phyloP scores from a whole-genome alignment of 495 filamentous ascomycete genomes.

The Apodospora peruviana region DNA sequence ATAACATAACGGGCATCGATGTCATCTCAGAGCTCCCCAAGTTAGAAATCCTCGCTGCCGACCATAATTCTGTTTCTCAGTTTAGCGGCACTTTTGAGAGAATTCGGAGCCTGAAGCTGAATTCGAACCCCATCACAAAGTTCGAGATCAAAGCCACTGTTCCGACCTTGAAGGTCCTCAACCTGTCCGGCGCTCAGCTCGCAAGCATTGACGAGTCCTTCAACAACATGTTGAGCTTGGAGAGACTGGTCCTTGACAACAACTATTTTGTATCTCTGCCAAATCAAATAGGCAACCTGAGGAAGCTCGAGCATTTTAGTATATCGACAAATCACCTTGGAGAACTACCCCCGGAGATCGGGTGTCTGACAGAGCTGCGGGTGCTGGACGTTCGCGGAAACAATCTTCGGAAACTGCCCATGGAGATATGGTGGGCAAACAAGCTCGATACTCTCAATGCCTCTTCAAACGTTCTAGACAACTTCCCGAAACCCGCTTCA shows the following conservation, averaged over 20 bases:
- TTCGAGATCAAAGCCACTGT: constrained; percentile 76
- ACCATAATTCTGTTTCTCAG: constrained; percentile 85
- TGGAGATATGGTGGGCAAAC: constrained; percentile 87
- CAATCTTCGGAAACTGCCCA: constrained; percentile 79
- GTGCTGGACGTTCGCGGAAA: constrained; percentile 87
- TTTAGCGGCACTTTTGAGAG: constrained; percentile 82
- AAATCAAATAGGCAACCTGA: constrained; percentile 73
- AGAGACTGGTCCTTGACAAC: constrained; percentile 82
- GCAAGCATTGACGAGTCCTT: constrained; percentile 82
- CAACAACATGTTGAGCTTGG: constrained; percentile 77
- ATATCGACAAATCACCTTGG: constrained; percentile 85
- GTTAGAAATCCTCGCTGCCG: constrained; percentile 77
- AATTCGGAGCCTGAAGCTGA: constrained; percentile 75
- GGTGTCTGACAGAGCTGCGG: constrained; percentile 74
- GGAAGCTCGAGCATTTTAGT: constrained; percentile 83
- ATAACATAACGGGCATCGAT: constrained; percentile 79
- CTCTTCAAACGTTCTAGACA: constrained; percentile 85
- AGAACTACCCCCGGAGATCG: constrained; percentile 77
- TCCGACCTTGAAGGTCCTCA: constrained; percentile 76
- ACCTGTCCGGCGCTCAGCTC: constrained; percentile 81
- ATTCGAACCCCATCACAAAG: constrained; percentile 88
- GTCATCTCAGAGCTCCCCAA: constrained; percentile 74
- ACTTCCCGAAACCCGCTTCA: constrained; percentile 78
- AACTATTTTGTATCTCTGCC: constrained; percentile 93
- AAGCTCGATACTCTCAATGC: constrained; percentile 89